Evolutionary conservation across 495 filamentous ascomycete species (phyloP), one percentile per base, ranked within the genome.

Genomic region (Penicillium macrosclerotiorum): DNA sequence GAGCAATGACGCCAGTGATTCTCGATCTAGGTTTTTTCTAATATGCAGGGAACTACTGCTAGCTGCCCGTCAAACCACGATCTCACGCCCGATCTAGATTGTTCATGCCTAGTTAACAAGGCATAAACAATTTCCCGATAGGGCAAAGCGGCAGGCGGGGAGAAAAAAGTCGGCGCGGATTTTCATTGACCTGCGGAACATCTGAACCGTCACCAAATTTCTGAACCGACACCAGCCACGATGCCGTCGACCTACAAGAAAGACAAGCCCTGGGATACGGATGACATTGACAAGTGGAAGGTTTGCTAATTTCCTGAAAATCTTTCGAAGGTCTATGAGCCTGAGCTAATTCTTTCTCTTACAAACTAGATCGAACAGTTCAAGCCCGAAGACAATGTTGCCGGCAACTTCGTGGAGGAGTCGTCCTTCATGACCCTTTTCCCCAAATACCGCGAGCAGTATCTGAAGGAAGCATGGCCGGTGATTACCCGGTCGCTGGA

Each of bases 241-340:
- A 96, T 96, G 92, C 92, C 92, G 44, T 94, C 89, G 41, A 96
- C 89, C 45, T 84, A 96, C 73, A 93, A 96, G 47, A 84, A 79
- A 47, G 90, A 96, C 4, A 98, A 98, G 65, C 88, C 93, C 26
- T 97, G 92, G 93, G 92, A 98, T 65, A 96, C 90, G 37, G 90
- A 93, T 46, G 93, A 96, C 57, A 90, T 96, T 52, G 92, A 98
- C 65, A 95, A 95, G 63, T 98, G 92, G 92, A 93, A 90, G 79
- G 80, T 88, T 51, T 45, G 56, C n/a, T 61, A 26, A 11, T 18
- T 6, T 13, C 4, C 7, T 6, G 27, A 26, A 17, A 3, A 8
- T 23, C 24, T 14, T 33, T 3, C 0, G 31, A 12, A 24, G 23
- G 31, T n/a, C 6, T 25, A 5, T 27, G 40, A 27, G 29, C 32